Evolutionary conservation across 768 basidiomycete species (phyloP).

Genomic region (Mycena belliarum): DNA sequence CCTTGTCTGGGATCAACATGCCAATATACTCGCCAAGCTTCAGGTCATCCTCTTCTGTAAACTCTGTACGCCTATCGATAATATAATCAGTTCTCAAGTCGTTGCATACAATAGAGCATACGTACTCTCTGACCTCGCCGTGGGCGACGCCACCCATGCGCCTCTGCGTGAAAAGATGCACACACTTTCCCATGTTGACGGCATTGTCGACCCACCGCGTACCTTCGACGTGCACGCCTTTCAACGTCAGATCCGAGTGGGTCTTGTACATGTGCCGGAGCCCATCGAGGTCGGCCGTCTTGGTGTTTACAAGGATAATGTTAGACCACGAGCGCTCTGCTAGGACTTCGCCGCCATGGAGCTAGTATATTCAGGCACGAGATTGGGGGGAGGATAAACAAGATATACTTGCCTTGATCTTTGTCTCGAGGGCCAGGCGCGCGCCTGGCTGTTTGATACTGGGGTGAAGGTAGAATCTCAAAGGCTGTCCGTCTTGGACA

Average conservation of each 20-base stretch:
- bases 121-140: constrained; percentile 5
- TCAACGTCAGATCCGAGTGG: constrained; percentile 9
- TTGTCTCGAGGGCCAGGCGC: constrained; percentile 23
- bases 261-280: constrained; percentile 24
- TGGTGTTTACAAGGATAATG: constrained; percentile 27
- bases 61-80: constrained; percentile 28
- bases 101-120: background rate
- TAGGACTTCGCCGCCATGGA: constrained; percentile 24
- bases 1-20: constrained; percentile 32
- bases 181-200: constrained; percentile 21
- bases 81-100: background rate
- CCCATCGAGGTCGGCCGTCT: constrained; percentile 5
- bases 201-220: constrained; percentile 30
- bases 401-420: constrained; percentile 36
- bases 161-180: constrained; percentile 21
- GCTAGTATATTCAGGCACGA: constrained; percentile 14
- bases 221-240: constrained; percentile 23
- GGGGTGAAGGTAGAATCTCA: constrained; percentile 36
- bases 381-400: background rate
- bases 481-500: constrained; percentile 25
- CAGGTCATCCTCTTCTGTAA: constrained; percentile 40
- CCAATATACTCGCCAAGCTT: constrained; percentile 40
- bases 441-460: constrained; percentile 27
- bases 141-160: constrained; percentile 31
- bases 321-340: constrained; percentile 19